Conservation (phyloP, 1,139 yeast species). For the Martiniozyma asiatica region DNA sequence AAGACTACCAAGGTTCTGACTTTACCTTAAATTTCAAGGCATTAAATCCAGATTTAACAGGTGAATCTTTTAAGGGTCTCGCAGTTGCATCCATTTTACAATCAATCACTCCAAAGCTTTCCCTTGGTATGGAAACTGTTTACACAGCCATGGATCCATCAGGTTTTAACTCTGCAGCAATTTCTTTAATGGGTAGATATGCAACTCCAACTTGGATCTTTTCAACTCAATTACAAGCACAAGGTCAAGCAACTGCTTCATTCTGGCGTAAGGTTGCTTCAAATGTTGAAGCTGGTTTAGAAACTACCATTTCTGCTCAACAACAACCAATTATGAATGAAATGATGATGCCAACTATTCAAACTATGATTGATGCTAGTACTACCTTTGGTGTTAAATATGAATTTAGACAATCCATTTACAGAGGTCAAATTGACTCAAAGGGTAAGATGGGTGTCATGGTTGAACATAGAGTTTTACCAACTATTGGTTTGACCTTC, state of each 20-base stretch:
- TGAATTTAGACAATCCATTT: constrained; percentile 92
- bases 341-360: constrained; percentile 58
- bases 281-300: constrained; percentile 94
- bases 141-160: constrained; percentile 70
- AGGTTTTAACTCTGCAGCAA: constrained; percentile 85
- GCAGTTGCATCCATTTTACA: constrained; percentile 87
- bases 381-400: constrained; percentile 96
- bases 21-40: constrained; percentile 82
- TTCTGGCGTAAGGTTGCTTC: constrained; percentile 91
- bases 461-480: constrained; percentile 87
- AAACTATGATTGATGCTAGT: constrained; percentile 78
- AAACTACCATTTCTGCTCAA: constrained; percentile 74
- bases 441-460: constrained; percentile 84
- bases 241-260: constrained; percentile 79
- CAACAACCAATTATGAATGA: constrained; percentile 73
- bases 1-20: constrained; percentile 85
- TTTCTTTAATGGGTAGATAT: constrained; percentile 85
- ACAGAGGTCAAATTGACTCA: constrained; percentile 91
- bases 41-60: constrained; percentile 74
- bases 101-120: constrained; percentile 69
- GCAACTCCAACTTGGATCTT: constrained; percentile 85
- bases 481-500: constrained; percentile 80
- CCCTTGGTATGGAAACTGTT: constrained; percentile 88
- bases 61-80: constrained; percentile 74
- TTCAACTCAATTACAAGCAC: constrained; percentile 87